Base-by-base conservation (phyloP, 345 rosid species). In the Salix caprea region DNA sequence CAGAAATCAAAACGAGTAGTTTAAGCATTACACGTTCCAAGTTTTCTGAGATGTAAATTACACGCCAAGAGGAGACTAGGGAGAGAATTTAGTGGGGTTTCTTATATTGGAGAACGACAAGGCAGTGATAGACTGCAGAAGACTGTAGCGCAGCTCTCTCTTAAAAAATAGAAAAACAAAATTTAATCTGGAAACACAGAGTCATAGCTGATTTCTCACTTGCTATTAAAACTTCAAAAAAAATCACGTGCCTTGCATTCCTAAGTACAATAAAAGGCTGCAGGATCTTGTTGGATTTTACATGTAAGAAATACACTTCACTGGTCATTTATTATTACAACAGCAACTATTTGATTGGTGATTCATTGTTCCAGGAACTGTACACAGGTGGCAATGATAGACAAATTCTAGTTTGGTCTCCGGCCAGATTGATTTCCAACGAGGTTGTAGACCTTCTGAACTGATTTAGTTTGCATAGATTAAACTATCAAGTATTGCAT, bases 361-460 rank as follows among this genome's bases (percentile, higher is more conserved):
- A 26, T 56, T 54, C 44, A 46, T 71, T 64, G 40, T 62, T 71
- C 42, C 86, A 91, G 97, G 98, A 93, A 82, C 83, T 96, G 70
- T 96, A 91, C 87, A 89, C 98, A 2, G 91, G 98, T 52, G 90
- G 97, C 54, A 82, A 73, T 75, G 97, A 93, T 83, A 82, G 94
- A 80, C 91, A 91, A 80, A 96, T 91, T 81, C 96, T 93, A 54
- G 93, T 90, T 30, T 96, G 99, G 98, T 93, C 97, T 77, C 93
- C 97, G 40, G 50, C 86, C 67, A 80, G 82, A 77, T 71, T 75
- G 75, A 60, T 76, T 61, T 77, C 87, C 4, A 79, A 78, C 52
- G 97, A 83, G 82, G 64, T 52, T 74, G 89, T 87, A 81, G 60
- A 77, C 76, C 34, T 48, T 50, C 46, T 24, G 5, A 48, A 52